phyloP scores from a whole-genome alignment of 805 yeast species.

The Henningerozyma blattae region DNA sequence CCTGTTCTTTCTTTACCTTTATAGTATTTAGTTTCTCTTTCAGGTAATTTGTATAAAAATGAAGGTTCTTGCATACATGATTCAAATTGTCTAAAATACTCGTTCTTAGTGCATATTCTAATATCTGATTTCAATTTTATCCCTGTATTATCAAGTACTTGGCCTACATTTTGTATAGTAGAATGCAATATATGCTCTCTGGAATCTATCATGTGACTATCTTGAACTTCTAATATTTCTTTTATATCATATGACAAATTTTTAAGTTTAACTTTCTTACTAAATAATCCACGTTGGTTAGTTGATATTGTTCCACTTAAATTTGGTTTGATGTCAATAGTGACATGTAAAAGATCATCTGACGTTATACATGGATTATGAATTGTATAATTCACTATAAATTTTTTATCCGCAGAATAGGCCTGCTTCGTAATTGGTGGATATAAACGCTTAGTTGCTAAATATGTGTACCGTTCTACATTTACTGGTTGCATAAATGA shows the following conservation, averaged over 20 bases:
- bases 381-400: conserved; percentile 33
- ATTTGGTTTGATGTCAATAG: conserved; percentile 28
- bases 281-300: conserved; percentile 11
- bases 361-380: conserved; percentile 50
- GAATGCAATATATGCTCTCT: conserved; percentile 32
- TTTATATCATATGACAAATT: conserved; percentile 35
- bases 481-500: conserved; percentile 28
- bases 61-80: conserved; percentile 22
- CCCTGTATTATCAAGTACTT: conserved; percentile 19
- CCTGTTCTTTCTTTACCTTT: background rate
- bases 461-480: conserved; percentile 42
- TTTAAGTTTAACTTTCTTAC: conserved; percentile 29
- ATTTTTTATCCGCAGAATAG: conserved; percentile 37
- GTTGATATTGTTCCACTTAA: conserved; percentile 4
- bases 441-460: conserved; percentile 44
- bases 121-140: conserved; percentile 16
- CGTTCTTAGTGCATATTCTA: conserved; percentile 18
- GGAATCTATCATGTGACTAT: conserved; percentile 23
- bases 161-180: conserved; percentile 17
- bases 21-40: background rate
- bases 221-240: conserved; percentile 43
- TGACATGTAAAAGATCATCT: conserved; percentile 33
- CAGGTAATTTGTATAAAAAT: conserved; percentile 12
- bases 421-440: conserved; percentile 36
- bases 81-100: conserved; percentile 20